Evolutionary conservation across 805 yeast species (phyloP).

Genomic region (Tetrapisispora namnaoensis): DNA sequence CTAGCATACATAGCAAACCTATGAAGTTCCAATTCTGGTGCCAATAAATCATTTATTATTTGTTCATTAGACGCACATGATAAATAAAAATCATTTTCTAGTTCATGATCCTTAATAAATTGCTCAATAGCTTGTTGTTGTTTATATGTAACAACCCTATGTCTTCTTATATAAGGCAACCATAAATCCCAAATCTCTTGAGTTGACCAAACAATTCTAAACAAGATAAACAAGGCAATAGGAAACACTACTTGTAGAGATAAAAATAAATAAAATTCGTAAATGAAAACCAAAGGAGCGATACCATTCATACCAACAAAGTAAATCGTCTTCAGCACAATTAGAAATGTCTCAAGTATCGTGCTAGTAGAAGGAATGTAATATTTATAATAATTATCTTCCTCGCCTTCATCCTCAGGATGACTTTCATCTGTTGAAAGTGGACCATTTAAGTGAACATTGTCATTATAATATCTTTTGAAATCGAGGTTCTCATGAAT

Average conservation of each 20-base stretch:
- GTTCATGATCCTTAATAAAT: background rate
- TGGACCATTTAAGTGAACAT: background rate
- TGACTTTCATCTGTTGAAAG: background rate
- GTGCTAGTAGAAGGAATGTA: background rate
- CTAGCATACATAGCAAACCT: slow-evolving; percentile 1
- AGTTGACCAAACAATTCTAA: slow-evolving; percentile 15
- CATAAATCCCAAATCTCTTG: slow-evolving; percentile 22
- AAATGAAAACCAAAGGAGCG: slow-evolving; percentile 1
- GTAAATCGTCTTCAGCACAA: background rate
- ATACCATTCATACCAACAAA: background rate
- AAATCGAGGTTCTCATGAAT: background rate
- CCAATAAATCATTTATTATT: background rate
- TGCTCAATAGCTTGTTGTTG: background rate
- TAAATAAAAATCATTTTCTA: background rate
- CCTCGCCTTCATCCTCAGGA: background rate
- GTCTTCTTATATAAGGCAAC: slow-evolving; percentile 12
- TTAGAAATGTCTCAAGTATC: background rate
- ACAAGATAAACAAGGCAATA: background rate
- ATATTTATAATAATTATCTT: background rate
- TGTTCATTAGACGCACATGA: background rate
- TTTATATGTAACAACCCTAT: background rate
- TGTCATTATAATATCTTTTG: background rate
- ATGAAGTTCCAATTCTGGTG: background rate
- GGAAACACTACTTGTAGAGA: background rate
- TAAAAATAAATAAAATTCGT: background rate